A percentile compares a stretch with the other conserved stretches of the same genome.
Evolutionary conservation across 441 rosid species (phyloP).

Genomic region (Aleurites moluccanus): DNA sequence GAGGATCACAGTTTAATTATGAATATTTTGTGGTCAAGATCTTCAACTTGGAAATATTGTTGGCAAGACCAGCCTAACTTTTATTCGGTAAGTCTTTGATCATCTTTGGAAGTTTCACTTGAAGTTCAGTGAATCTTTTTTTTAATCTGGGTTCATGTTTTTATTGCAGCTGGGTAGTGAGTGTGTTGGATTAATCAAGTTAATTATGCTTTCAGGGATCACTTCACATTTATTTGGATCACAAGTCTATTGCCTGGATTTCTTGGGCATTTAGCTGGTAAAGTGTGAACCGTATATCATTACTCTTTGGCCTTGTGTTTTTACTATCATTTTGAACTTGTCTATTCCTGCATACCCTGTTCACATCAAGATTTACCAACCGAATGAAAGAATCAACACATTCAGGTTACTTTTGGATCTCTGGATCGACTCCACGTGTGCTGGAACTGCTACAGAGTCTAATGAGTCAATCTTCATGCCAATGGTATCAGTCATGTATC

Average conservation of each 20-base stretch:
- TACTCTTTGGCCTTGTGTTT: constrained; percentile 6
- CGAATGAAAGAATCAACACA: neutral
- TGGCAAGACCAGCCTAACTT: neutral
- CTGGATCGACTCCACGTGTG: neutral
- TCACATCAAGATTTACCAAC: neutral
- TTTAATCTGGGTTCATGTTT: neutral
- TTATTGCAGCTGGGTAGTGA: neutral
- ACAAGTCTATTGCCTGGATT: neutral
- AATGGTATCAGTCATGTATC: neutral
- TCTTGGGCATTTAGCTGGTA: neutral
- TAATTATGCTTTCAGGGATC: neutral
- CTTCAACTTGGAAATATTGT: neutral
- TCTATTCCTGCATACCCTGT: neutral
- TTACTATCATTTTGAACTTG: neutral
- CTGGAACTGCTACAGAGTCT: neutral
- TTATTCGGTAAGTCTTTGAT: constrained; percentile 9
- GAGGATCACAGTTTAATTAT: neutral
- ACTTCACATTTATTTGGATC: neutral
- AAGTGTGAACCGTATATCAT: neutral
- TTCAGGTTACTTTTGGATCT: constrained; percentile 4
- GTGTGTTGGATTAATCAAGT: neutral
- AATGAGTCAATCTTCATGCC: neutral
- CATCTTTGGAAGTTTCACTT: neutral
- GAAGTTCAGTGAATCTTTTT: neutral
- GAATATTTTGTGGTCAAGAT: constrained; percentile 8